A percentile compares a stretch with the other conserved stretches of the same genome.
Conservation (phyloP, 495 filamentous ascomycete genomes). For the Penicillium mononematosum region DNA sequence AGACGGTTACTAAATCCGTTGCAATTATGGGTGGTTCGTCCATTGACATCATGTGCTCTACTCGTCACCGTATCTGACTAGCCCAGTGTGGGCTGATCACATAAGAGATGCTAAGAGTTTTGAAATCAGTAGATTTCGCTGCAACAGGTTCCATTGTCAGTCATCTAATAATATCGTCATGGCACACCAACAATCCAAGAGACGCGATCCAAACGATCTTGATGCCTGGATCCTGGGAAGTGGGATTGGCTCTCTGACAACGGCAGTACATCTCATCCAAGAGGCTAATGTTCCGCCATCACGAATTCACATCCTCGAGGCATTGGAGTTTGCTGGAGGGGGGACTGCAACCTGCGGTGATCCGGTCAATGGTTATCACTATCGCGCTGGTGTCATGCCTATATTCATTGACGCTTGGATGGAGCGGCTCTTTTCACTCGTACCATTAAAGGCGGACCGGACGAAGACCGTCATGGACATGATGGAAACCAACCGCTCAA, state of each 20-base stretch:
- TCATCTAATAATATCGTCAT: too few species aligned
- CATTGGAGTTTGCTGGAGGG: slow-evolving; percentile 28
- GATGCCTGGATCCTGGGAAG: slow-evolving; percentile 38
- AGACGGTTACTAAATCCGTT: too few species aligned
- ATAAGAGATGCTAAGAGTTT: too few species aligned
- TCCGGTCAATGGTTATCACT: slow-evolving; percentile 39
- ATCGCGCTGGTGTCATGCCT: slow-evolving; percentile 37
- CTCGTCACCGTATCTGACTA: too few species aligned
- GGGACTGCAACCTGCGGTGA: slow-evolving; percentile 36
- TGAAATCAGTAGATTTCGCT: too few species aligned
- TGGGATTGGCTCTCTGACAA: slow-evolving; percentile 42
- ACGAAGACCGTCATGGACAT: slow-evolving; percentile 18
- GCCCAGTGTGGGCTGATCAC: too few species aligned
- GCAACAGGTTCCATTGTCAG: too few species aligned
- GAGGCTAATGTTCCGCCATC: slow-evolving; percentile 42
- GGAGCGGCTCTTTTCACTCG: slow-evolving; percentile 34
- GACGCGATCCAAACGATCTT: not conserved
- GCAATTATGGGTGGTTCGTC: too few species aligned
- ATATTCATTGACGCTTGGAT: slow-evolving; percentile 39
- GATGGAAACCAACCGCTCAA: not conserved
- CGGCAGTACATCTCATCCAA: slow-evolving; percentile 42
- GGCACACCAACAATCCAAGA: too few species aligned
- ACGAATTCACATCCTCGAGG: slow-evolving; percentile 46
- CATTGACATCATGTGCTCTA: too few species aligned
- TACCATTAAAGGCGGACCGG: slow-evolving; percentile 31